A percentile compares a stretch with the other conserved stretches of the same genome.
These are phyloP conservation scores for Coemansia sp. DNA, from an alignment of 192 early-diverging fungal species.

Conservation along the genomic window DNA sequence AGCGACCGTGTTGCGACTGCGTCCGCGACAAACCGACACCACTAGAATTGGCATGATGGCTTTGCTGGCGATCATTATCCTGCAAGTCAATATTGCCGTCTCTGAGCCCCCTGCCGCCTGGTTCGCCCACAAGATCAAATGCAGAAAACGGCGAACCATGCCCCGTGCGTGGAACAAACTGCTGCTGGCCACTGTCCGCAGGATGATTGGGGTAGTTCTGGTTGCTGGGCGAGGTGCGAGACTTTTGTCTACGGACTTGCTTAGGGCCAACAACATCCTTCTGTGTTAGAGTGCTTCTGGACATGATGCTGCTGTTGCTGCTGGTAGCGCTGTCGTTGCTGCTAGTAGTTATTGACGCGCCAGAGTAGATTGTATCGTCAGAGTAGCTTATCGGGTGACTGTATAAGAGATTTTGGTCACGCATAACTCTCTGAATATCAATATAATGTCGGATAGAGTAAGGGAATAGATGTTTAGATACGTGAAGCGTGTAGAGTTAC, in stretches of 20 bases:
- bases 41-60: too few relatives aligned
- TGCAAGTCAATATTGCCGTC: too few relatives aligned
- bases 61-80: too few relatives aligned
- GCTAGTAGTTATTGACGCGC: background rate
- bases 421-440: slow-evolving; percentile 7
- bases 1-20: slow-evolving; percentile 16
- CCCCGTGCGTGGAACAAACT: too few relatives aligned
- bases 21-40: background rate
- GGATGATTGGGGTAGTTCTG: background rate
- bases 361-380: slow-evolving; percentile 31
- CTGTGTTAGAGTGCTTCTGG: background rate
- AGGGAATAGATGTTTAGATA: too few relatives aligned
- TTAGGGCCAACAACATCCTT: background rate
- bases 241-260: background rate
- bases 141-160: too few relatives aligned
- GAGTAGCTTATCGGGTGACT: slow-evolving; percentile 16
- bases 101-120: too few relatives aligned
- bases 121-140: too few relatives aligned
- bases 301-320: background rate
- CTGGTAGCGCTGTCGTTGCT: background rate
- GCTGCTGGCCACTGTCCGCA: too few relatives aligned
- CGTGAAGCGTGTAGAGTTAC: background rate
- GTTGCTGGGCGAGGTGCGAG: background rate
- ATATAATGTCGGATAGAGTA: background rate
- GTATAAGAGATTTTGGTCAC: slow-evolving; percentile 16